Conservation (phyloP, 2,329 filamentous ascomycete species). For the Fusarium haematococcum region DNA sequence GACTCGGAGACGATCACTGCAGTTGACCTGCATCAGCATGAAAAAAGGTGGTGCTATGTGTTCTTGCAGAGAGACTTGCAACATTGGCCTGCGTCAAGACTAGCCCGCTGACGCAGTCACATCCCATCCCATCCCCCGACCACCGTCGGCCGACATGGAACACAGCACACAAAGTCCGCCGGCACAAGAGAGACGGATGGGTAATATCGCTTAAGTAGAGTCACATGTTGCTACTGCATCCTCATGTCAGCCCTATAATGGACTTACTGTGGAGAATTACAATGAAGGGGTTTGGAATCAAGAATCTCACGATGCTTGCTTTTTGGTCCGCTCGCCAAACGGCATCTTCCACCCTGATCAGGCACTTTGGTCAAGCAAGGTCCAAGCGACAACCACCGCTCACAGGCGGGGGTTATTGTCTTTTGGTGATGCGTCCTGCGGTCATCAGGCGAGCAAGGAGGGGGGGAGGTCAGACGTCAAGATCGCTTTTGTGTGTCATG, state of each 20-base stretch:
- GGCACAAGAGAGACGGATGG: neutral
- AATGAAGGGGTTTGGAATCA: neutral
- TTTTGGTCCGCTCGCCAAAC: neutral
- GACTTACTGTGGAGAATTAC: constrained; percentile 10
- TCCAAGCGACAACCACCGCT: neutral
- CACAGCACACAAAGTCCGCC: neutral
- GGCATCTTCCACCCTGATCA: constrained; percentile 7
- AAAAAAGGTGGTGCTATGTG: neutral
- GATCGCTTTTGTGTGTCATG: neutral
- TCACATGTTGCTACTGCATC: constrained; percentile 11
- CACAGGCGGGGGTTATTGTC: neutral
- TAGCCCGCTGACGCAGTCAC: neutral
- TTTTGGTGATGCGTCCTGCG: constrained; percentile 24
- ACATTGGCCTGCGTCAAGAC: neutral
- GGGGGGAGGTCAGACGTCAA: neutral
- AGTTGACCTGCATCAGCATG: neutral
- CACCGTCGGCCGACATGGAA: neutral
- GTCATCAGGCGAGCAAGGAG: constrained; percentile 23
- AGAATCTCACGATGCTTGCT: neutral
- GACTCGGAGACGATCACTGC: neutral
- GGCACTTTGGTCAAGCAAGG: constrained; percentile 8
- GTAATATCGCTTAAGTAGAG: neutral
- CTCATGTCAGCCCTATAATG: constrained; percentile 33
- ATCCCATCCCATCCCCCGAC: neutral
- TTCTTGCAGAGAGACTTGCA: neutral